Conservation (phyloP, 768 basidiomycete genomes). For the Phanerochaete sordida region DNA sequence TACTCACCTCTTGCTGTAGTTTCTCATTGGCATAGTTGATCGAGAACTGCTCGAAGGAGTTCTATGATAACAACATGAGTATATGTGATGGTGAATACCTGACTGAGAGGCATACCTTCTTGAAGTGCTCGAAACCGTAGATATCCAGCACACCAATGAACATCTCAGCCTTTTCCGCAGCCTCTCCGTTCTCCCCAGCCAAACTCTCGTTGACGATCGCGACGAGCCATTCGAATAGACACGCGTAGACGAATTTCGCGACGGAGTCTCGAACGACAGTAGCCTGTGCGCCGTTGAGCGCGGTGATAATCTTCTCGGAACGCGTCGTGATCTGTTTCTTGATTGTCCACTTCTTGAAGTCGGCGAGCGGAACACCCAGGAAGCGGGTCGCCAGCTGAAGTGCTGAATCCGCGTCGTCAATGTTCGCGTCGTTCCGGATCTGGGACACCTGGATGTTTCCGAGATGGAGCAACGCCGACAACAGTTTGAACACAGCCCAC, state of each 20-base stretch:
- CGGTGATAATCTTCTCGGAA: constrained; percentile 91
- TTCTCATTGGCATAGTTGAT: constrained; percentile 99
- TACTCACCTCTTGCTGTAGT: constrained; percentile 89
- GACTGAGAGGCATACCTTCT: constrained; percentile 66
- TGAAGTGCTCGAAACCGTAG: constrained; percentile 96
- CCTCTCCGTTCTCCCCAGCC: constrained; percentile 92
- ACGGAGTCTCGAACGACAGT: constrained; percentile 94
- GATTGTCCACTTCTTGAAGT: constrained; percentile 98
- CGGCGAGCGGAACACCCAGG: constrained; percentile 82
- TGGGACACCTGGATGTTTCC: constrained; percentile 93
- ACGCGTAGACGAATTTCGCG: constrained; percentile 98
- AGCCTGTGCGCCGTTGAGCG: constrained; percentile 83
- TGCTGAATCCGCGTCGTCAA: constrained; percentile 81
- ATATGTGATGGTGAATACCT: background rate
- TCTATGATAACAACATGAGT: constrained; percentile 36
- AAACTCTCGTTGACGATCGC: constrained; percentile 96
- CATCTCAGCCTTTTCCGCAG: constrained; percentile 88
- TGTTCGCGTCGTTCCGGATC: constrained; percentile 73
- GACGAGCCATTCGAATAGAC: constrained; percentile 98
- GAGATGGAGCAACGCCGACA: constrained; percentile 93
- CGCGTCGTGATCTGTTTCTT: constrained; percentile 97
- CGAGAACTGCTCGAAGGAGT: constrained; percentile 96
- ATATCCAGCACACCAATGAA: constrained; percentile 99
- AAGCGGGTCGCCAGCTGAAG: constrained; percentile 82
- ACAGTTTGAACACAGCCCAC: constrained; percentile 94